A percentile compares a stretch with the other conserved stretches of the same genome.
These are phyloP conservation scores for Heritiera fomes DNA, from an alignment of 345 rosid species.

Conservation along the genomic window DNA sequence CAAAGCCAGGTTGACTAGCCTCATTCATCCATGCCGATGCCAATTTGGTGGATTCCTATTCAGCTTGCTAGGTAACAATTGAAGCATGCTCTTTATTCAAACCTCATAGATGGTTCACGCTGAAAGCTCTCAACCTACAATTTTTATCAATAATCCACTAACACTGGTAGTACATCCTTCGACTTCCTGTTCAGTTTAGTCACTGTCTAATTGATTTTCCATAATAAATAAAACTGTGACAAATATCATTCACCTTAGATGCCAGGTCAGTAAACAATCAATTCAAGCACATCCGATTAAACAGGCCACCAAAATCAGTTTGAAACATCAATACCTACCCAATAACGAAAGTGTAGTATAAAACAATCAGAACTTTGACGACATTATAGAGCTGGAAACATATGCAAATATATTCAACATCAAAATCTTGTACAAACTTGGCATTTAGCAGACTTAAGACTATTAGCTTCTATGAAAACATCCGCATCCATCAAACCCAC, in stretches of 20 bases:
- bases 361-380: not conserved
- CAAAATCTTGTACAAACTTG: not conserved
- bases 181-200: constrained; percentile 1
- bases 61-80: not conserved
- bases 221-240: not conserved
- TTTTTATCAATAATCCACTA: not conserved
- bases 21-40: not conserved
- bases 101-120: not conserved
- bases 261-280: not conserved
- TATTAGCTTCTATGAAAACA: not conserved
- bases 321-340: not conserved
- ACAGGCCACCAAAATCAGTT: not conserved
- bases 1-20: not conserved
- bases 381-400: not conserved
- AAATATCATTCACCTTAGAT: constrained; percentile 5
- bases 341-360: not conserved
- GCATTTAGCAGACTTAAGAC: not conserved
- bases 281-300: not conserved
- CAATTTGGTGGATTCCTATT: not conserved
- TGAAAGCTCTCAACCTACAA: not conserved
- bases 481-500: no score
- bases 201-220: not conserved
- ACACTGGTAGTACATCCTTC: not conserved
- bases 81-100: constrained; percentile 13
- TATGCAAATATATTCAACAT: constrained; percentile 4